Evolutionary conservation across 2,329 filamentous ascomycete genomes (phyloP).

Genomic region (Byssoonygena ceratinophila): DNA sequence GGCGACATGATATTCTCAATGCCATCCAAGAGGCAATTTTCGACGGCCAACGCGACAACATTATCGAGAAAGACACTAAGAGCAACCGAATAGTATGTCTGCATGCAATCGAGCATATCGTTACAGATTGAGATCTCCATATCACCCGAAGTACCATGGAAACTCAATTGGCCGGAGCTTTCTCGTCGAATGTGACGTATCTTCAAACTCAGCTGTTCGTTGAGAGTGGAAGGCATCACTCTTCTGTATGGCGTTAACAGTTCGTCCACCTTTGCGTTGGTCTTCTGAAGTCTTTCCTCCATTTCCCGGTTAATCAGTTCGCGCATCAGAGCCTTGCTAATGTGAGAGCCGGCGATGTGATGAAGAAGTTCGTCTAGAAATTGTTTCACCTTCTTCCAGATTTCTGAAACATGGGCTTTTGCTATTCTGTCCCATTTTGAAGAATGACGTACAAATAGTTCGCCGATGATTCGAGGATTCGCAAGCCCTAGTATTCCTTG

Average conservation of each 20-base stretch:
- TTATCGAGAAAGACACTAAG: conserved; percentile 31
- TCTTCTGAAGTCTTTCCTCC: conserved; percentile 16
- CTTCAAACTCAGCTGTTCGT: conserved; percentile 12
- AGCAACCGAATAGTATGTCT: conserved; percentile 22
- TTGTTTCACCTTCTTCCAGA: conserved; percentile 17
- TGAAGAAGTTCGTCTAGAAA: conserved; percentile 19
- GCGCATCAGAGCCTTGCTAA: conserved; percentile 18
- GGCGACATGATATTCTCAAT: conserved; percentile 29
- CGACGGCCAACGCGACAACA: conserved; percentile 28
- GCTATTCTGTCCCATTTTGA: conserved; percentile 28
- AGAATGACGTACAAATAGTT: conserved; percentile 35
- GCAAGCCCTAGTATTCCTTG: conserved; percentile 31
- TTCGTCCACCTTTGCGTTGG: conserved; percentile 19
- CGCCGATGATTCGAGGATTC: conserved; percentile 33
- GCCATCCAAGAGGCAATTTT: conserved; percentile 30
- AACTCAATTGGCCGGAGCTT: conserved; percentile 6
- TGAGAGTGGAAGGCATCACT: conserved; percentile 17
- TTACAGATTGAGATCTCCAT: conserved; percentile 13
- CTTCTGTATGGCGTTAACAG: conserved; percentile 18
- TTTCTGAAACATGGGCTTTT: conserved; percentile 16
- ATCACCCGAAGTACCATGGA: neutral
- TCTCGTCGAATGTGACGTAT: conserved; percentile 12
- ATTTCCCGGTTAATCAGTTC: conserved; percentile 18
- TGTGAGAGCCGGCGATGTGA: conserved; percentile 15
- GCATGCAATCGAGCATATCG: conserved; percentile 20